Conservation (phyloP, 257 asterid genomes). For the Paulownia fortunei region DNA sequence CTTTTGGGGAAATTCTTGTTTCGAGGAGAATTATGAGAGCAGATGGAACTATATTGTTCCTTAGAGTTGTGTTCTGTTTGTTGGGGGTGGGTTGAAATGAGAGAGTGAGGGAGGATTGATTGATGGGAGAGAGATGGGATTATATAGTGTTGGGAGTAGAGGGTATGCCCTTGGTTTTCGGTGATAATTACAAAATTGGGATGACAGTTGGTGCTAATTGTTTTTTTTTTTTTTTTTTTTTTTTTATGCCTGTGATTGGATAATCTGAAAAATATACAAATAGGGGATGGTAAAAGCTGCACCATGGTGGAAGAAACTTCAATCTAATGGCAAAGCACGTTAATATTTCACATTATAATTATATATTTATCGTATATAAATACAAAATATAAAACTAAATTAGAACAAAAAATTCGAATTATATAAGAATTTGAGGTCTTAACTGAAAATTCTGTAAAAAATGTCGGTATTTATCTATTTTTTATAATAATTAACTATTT, state of each 20-base stretch:
- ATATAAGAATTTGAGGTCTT: too few species aligned
- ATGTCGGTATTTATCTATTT: too few species aligned
- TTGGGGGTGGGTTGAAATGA: neutral
- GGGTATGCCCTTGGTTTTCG: constrained; percentile 8
- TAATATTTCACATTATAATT: too few species aligned
- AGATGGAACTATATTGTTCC: neutral
- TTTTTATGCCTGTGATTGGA: neutral
- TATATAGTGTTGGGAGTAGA: constrained; percentile 38
- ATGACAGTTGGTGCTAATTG: constrained; percentile 13
- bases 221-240: too few species aligned
- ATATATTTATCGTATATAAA: too few species aligned
- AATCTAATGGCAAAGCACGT: too few species aligned
- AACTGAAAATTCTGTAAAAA: too few species aligned
- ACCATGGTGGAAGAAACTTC: neutral
- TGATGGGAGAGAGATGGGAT: constrained; percentile 17
- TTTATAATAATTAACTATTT: too few species aligned
- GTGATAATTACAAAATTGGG: constrained; percentile 39
- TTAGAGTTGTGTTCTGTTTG: neutral
- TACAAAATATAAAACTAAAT: too few species aligned
- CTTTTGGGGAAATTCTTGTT: neutral
- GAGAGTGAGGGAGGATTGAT: constrained; percentile 28
- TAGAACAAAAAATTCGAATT: too few species aligned
- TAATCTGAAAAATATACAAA: neutral
- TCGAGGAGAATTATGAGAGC: neutral
- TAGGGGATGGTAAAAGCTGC: neutral